Evolutionary conservation across 805 yeast species (phyloP).

Genomic region (Clavispora fructus): DNA sequence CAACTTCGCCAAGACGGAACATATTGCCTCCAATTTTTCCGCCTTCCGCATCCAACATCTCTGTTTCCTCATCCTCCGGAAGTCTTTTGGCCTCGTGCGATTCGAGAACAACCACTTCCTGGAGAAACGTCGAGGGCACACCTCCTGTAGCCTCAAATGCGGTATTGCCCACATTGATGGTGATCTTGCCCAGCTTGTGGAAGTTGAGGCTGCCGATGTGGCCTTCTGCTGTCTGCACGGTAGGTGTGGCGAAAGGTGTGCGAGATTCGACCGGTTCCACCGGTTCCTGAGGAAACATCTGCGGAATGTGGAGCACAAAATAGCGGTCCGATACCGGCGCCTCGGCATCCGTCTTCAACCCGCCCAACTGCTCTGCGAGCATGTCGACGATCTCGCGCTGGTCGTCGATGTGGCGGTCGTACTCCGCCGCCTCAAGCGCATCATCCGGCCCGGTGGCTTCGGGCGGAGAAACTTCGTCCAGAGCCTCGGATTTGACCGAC

Average conservation of each 20-base stretch:
- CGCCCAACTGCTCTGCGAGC: slow-evolving; percentile 20
- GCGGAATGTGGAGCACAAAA: slow-evolving; percentile 47
- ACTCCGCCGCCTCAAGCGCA: slow-evolving; percentile 26
- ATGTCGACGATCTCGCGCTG: slow-evolving; percentile 25
- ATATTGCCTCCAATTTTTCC: slow-evolving; percentile 12
- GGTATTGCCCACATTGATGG: slow-evolving; percentile 67
- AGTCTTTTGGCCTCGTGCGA: slow-evolving; percentile 17
- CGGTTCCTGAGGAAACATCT: slow-evolving; percentile 36
- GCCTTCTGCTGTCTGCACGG: slow-evolving; percentile 36
- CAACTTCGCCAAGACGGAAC: slow-evolving; percentile 11
- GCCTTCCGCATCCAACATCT: slow-evolving; percentile 13
- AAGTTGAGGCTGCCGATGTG: slow-evolving; percentile 66
- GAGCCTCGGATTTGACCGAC: slow-evolving; percentile 26
- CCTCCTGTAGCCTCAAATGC: slow-evolving; percentile 68
- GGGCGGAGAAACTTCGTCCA: slow-evolving; percentile 27
- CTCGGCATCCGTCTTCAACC: slow-evolving; percentile 15
- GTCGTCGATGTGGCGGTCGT: slow-evolving; percentile 25
- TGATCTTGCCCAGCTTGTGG: slow-evolving; percentile 79
- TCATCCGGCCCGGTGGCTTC: slow-evolving; percentile 22
- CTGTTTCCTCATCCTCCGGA: slow-evolving; percentile 22
- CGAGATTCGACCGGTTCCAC: slow-evolving; percentile 2
- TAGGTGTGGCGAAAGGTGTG: slow-evolving; percentile 7
- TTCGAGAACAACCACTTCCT: slow-evolving; percentile 62
- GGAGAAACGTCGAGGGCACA: slow-evolving; percentile 61
- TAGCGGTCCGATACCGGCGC: slow-evolving; percentile 16